These are phyloP conservation scores for Thermothielavioides terrestris DNA, from an alignment of 495 filamentous ascomycete species.

Conservation along the genomic window DNA sequence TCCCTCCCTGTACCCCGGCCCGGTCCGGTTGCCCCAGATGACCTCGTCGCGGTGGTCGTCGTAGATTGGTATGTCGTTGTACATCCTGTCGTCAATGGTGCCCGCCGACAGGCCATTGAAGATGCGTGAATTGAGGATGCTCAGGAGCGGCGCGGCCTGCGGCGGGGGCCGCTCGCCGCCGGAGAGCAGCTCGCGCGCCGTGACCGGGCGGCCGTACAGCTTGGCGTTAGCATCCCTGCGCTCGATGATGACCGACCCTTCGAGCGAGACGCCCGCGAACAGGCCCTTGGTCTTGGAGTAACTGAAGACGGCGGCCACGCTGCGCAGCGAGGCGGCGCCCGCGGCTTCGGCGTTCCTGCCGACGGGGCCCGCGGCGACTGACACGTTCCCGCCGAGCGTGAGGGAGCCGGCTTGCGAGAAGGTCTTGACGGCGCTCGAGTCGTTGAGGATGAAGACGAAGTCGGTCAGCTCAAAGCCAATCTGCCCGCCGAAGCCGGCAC, in stretches of 20 bases:
- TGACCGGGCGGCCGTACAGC: slow-evolving; percentile 74
- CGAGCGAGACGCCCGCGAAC: slow-evolving; percentile 90
- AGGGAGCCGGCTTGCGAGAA: slow-evolving; percentile 88
- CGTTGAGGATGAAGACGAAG: slow-evolving; percentile 98
- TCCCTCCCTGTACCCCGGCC: slow-evolving; percentile 69
- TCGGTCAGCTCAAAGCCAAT: slow-evolving; percentile 97
- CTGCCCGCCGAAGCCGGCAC: slow-evolving; percentile 91
- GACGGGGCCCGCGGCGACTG: slow-evolving; percentile 86
- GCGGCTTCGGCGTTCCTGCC: slow-evolving; percentile 95
- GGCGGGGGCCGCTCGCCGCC: slow-evolving; percentile 72
- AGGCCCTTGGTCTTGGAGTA: slow-evolving; percentile 97
- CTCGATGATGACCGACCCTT: slow-evolving; percentile 85
- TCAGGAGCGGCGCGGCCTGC: slow-evolving; percentile 73
- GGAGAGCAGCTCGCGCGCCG: slow-evolving; percentile 71
- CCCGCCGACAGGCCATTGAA: slow-evolving; percentile 57
- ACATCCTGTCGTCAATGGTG: slow-evolving; percentile 57
- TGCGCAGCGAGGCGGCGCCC: slow-evolving; percentile 81
- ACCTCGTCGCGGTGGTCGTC: slow-evolving; percentile 81
- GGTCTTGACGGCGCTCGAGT: slow-evolving; percentile 80
- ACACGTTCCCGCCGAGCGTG: slow-evolving; percentile 93
- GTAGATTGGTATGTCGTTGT: slow-evolving; percentile 92
- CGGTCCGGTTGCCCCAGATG: slow-evolving; percentile 80
- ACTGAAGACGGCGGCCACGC: slow-evolving; percentile 86
- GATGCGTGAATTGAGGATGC: slow-evolving; percentile 70
- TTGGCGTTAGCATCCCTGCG: slow-evolving; percentile 95